Percentiles rank a stretch among this genome's conserved stretches.
These are phyloP conservation scores for Cenchrus americanus DNA, from an alignment of 176 grass and related monocot genomes.

Conservation along the genomic window DNA sequence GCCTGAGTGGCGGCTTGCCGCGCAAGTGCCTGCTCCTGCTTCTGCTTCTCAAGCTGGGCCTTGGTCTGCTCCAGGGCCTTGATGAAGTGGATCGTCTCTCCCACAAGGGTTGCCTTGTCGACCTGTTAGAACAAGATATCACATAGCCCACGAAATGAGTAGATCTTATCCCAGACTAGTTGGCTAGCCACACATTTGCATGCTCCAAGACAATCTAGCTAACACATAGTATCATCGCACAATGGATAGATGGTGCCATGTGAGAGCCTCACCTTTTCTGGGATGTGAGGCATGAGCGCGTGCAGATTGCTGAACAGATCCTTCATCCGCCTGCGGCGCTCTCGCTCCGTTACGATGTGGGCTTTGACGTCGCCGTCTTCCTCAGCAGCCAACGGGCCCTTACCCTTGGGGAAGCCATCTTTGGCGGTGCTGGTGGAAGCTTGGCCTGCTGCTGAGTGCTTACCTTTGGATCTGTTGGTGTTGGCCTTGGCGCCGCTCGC, in stretches of 20 bases:
- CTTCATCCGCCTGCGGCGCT: conserved; percentile 56
- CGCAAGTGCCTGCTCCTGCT: conserved; percentile 42
- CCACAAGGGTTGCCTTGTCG: conserved; percentile 66
- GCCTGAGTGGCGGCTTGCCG: not conserved
- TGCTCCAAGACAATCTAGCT: not conserved
- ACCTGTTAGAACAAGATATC: conserved; percentile 28
- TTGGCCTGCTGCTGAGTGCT: not conserved
- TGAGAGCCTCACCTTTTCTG: conserved; percentile 38
- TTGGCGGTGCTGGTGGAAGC: too few species aligned
- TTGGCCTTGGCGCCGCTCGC: not conserved
- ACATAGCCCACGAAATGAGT: not conserved
- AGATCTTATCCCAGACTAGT: not conserved
- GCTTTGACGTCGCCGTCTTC: not conserved
- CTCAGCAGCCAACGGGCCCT: not conserved
- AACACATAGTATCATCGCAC: too few species aligned
- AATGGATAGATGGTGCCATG: not conserved
- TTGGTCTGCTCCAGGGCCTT: conserved; percentile 50
- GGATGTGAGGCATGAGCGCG: conserved; percentile 46
- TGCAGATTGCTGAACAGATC: conserved; percentile 50
- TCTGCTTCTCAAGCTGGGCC: conserved; percentile 50
- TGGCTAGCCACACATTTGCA: not conserved
- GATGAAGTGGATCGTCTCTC: conserved; percentile 71
- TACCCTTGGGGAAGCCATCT: not conserved
- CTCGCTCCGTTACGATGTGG: conserved; percentile 50
- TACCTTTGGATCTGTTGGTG: not conserved